Evolutionary conservation across 2,329 filamentous ascomycete species (phyloP).

Genomic region (Pezicula carpinea): DNA sequence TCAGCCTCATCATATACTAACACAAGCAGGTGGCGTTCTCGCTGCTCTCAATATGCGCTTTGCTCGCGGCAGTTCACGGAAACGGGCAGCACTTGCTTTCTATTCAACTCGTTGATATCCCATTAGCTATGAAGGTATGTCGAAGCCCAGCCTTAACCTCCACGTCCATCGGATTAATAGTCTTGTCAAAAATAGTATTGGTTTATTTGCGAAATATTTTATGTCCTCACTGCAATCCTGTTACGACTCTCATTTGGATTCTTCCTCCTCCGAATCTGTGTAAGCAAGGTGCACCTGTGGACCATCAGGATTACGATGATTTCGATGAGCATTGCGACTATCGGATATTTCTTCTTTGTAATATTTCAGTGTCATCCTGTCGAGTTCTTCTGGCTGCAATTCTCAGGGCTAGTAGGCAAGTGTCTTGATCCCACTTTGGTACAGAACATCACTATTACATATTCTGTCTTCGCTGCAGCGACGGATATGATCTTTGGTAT

Average conservation of each 20-base stretch:
- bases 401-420: conserved; percentile 3
- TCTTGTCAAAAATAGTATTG: conserved; percentile 8
- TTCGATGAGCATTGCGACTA: conserved; percentile 5
- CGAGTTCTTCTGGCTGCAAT: conserved; percentile 12
- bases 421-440: conserved; percentile 4
- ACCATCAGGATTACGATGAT: conserved; percentile 8
- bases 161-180: background rate
- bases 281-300: conserved; percentile 2
- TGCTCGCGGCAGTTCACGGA: conserved; percentile 9
- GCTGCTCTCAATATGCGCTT: conserved; percentile 2
- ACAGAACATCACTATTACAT: conserved; percentile 6
- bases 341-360: conserved; percentile 10
- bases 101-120: conserved; percentile 6
- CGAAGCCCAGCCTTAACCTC: background rate
- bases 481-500: conserved; percentile 12
- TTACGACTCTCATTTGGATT: conserved; percentile 17
- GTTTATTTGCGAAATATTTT: conserved; percentile 8
- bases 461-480: conserved; percentile 4
- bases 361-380: conserved; percentile 12
- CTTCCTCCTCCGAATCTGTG: conserved; percentile 11
- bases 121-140: conserved; percentile 12
- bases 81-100: conserved; percentile 9
- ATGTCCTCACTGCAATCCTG: conserved; percentile 11
- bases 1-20: background rate
- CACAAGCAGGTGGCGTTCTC: conserved; percentile 3